A percentile compares a stretch with the other conserved stretches of the same genome.
Conservation (phyloP, 73 alveolate species). For the Tetrahymena elliotti region DNA sequence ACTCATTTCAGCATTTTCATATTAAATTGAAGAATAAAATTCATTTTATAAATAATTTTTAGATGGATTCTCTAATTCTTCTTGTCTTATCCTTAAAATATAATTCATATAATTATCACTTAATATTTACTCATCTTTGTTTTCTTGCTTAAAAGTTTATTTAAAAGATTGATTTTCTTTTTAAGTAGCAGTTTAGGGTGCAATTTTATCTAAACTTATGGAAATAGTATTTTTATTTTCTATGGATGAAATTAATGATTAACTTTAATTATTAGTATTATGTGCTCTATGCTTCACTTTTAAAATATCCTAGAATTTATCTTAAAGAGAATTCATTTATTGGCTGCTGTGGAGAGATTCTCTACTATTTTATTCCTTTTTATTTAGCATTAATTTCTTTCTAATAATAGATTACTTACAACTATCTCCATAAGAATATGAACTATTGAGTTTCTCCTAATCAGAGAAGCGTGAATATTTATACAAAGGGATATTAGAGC, state of each 20-base stretch:
- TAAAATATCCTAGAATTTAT: not conserved
- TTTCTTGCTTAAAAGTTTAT: not conserved
- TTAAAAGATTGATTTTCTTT: not conserved
- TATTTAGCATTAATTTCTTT: not conserved
- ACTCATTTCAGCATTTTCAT: not conserved
- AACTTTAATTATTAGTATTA: too few relatives aligned
- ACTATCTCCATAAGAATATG: not conserved
- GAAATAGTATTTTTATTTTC: not conserved
- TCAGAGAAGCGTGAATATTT: not conserved
- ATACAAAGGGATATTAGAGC: not conserved
- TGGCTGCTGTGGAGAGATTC: not conserved
- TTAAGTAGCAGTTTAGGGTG: not conserved
- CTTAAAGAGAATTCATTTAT: not conserved
- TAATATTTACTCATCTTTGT: not conserved
- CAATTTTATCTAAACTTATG: not conserved
- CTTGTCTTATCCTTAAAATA: not conserved
- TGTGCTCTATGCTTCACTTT: not conserved
- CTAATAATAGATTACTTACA: not conserved
- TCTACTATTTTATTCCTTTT: not conserved
- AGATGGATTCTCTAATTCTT: not conserved
- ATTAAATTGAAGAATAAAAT: not conserved
- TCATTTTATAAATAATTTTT: not conserved
- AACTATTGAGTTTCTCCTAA: not conserved
- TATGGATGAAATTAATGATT: not conserved
- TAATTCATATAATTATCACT: not conserved